Conservation (phyloP, 1,284 basidiomycete genomes). For the Trichosporon sp. region DNA sequence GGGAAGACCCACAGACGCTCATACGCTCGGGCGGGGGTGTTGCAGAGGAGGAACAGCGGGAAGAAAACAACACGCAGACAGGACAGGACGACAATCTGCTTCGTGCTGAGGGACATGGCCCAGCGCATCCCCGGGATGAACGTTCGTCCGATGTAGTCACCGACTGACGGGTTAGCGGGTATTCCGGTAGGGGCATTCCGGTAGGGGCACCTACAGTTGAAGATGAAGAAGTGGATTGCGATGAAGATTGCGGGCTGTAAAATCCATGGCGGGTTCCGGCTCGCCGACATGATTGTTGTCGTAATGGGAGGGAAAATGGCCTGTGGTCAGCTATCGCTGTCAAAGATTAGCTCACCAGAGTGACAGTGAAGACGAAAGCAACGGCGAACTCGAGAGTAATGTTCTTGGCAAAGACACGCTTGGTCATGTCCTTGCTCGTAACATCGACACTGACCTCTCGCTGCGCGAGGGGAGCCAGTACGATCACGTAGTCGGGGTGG, state of each 20-base stretch:
- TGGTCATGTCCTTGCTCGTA: slow-evolving; percentile 33
- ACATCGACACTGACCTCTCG: slow-evolving; percentile 22
- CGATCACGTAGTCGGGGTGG: slow-evolving; percentile 40
- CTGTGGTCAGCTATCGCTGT: slow-evolving; percentile 56
- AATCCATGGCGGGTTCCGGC: slow-evolving; percentile 55
- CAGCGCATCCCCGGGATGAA: slow-evolving; percentile 69
- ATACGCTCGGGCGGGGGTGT: slow-evolving; percentile 53
- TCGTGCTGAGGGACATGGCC: slow-evolving; percentile 25
- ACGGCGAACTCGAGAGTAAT: slow-evolving; percentile 70
- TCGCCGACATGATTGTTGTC: slow-evolving; percentile 69
- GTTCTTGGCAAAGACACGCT: slow-evolving; percentile 63
- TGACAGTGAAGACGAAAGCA: slow-evolving; percentile 73
- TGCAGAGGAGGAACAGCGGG: slow-evolving; percentile 81
- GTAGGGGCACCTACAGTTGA: slow-evolving; percentile 56
- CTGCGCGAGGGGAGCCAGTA: slow-evolving; percentile 33
- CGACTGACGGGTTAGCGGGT: slow-evolving; percentile 60
- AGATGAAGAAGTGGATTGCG: slow-evolving; percentile 56
- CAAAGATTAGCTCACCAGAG: slow-evolving; percentile 64
- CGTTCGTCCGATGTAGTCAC: slow-evolving; percentile 76
- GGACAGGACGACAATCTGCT: slow-evolving; percentile 59
- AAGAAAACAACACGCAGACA: slow-evolving; percentile 72
- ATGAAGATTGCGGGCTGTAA: slow-evolving; percentile 55
- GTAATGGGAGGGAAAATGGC: slow-evolving; percentile 84
- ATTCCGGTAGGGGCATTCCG: too few species aligned
- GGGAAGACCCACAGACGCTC: slow-evolving; percentile 64